Evolutionary conservation across 176 grass and related monocot genomes (phyloP).

Genomic region (Aegilops sharonensis): DNA sequence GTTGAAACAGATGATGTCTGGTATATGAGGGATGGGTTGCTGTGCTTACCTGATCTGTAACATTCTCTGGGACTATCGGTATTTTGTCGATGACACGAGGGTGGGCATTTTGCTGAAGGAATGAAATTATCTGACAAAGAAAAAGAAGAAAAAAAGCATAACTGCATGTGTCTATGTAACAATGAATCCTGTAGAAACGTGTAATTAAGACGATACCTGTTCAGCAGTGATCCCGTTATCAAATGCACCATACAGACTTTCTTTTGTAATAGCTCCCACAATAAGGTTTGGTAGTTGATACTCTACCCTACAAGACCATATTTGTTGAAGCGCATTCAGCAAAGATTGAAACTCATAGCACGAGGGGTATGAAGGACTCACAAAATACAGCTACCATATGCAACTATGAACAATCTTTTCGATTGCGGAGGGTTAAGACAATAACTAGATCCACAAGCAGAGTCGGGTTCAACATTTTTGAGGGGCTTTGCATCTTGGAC

Average conservation of each 20-base stretch:
- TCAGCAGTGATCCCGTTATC: slow-evolving; percentile 89
- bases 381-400: neutral
- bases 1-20: neutral
- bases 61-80: slow-evolving; percentile 72
- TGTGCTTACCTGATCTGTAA: slow-evolving; percentile 70
- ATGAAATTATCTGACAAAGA: slow-evolving; percentile 74
- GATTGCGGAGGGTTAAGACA: neutral
- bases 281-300: slow-evolving; percentile 95
- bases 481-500: neutral
- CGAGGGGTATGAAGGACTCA: neutral
- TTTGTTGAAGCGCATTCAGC: neutral
- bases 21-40: neutral
- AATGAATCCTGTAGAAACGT: neutral
- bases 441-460: slow-evolving; percentile 1
- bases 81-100: slow-evolving; percentile 77
- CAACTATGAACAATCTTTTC: neutral
- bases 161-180: neutral
- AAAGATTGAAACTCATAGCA: neutral
- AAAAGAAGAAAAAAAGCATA: neutral
- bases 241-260: slow-evolving; percentile 92
- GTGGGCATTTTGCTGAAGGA: slow-evolving; percentile 89
- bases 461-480: neutral
- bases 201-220: slow-evolving; percentile 52
- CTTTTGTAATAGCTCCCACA: slow-evolving; percentile 89
- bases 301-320: slow-evolving; percentile 57